A percentile compares a stretch with the other conserved stretches of the same genome.
Evolutionary conservation across 306 rosid species (phyloP).

Genomic region (Lablab purpureus): DNA sequence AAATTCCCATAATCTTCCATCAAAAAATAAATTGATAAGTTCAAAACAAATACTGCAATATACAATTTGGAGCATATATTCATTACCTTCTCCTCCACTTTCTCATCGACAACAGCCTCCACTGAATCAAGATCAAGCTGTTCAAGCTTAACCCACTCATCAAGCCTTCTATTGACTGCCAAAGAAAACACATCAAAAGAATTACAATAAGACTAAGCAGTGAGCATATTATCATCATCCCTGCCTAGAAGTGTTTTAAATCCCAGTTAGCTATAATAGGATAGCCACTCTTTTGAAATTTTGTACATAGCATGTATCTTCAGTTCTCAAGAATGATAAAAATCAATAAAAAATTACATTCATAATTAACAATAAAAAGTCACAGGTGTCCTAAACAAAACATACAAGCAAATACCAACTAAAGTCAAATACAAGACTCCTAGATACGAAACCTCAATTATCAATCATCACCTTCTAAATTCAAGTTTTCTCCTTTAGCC

Average conservation of each 20-base stretch:
- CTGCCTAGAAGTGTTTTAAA: not conserved
- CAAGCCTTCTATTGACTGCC: constrained; percentile 97
- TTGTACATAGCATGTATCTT: not conserved
- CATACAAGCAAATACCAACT: not conserved
- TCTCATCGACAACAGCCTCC: constrained; percentile 97
- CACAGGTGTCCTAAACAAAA: not conserved
- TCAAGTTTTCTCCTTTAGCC: not conserved
- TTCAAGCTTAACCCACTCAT: constrained; percentile 99
- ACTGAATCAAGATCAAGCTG: constrained; percentile 97
- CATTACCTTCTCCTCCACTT: constrained; percentile 97
- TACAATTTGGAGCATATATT: not conserved
- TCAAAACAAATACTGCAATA: constrained; percentile 5
- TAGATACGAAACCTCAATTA: not conserved
- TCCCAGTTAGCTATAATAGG: not conserved
- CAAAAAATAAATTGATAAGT: not conserved
- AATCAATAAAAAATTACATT: not conserved
- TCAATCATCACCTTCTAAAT: not conserved
- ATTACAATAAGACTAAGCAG: not conserved
- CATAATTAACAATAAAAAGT: not conserved
- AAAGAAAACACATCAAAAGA: not conserved
- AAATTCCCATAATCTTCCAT: constrained; percentile 25
- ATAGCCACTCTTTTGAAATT: not conserved
- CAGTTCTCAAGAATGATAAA: not conserved
- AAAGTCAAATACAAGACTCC: not conserved
- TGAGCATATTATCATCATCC: constrained; percentile 25